Evolutionary conservation across 2,329 filamentous ascomycete species (phyloP).

Genomic region (Trichoderma pleuroti): DNA sequence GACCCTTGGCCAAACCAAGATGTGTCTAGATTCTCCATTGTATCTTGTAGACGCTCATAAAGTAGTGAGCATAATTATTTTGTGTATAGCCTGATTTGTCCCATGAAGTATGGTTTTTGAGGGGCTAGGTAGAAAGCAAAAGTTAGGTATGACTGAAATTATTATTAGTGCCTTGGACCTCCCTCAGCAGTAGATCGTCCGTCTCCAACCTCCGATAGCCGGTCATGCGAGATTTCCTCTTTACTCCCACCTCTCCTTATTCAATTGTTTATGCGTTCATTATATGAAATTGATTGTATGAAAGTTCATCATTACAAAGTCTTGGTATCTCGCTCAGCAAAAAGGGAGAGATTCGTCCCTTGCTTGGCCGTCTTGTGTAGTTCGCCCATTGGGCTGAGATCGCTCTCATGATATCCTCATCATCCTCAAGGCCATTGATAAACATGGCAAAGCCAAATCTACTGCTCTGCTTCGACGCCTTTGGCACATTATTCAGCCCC

Average conservation of each 20-base stretch:
- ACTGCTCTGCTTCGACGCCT: slow-evolving; percentile 61
- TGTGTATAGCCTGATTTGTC: neutral
- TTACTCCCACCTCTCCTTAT: neutral
- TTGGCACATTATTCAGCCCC: slow-evolving; percentile 60
- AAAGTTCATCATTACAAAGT: neutral
- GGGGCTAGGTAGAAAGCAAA: neutral
- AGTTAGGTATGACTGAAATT: neutral
- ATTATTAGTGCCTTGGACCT: neutral
- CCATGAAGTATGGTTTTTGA: neutral
- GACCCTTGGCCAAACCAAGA: neutral
- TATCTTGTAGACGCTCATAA: neutral
- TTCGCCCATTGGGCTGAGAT: neutral
- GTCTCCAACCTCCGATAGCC: neutral
- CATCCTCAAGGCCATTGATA: neutral
- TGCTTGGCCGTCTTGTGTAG: neutral
- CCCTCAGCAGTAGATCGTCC: neutral
- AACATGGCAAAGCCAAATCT: slow-evolving; percentile 40
- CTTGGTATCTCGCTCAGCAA: neutral
- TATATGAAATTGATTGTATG: neutral
- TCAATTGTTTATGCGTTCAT: neutral
- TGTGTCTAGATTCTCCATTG: neutral
- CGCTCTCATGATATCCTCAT: neutral
- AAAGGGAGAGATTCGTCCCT: neutral
- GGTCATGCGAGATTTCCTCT: neutral
- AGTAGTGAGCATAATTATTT: fast-evolving